Percentiles rank a stretch among this genome's conserved stretches.
phyloP scores from a whole-genome alignment of 306 rosid species.

The Astragalus glycyphyllos region DNA sequence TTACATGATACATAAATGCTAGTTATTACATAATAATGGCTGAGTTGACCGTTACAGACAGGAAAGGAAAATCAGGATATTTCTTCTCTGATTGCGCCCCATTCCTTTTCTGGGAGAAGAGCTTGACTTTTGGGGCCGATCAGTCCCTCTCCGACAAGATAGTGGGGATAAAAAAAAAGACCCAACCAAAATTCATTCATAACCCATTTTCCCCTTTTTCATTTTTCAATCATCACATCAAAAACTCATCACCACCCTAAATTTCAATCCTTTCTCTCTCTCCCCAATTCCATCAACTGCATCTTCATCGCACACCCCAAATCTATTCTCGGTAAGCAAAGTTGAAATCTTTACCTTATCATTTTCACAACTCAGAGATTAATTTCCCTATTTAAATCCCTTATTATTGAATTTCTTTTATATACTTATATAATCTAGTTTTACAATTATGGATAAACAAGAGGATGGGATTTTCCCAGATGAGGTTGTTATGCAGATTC shows the following conservation, averaged over 20 bases:
- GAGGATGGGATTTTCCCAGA: slow-evolving; percentile 70
- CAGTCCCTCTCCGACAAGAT: no score
- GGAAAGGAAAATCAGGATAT: no score
- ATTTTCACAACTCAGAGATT: slow-evolving; percentile 35
- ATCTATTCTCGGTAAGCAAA: slow-evolving; percentile 57
- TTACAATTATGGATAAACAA: slow-evolving; percentile 52
- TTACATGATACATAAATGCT: no score
- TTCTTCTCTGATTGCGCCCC: no score
- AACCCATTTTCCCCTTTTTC: no score
- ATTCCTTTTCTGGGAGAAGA: no score
- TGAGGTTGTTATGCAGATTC: slow-evolving; percentile 81
- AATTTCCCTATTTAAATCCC: background rate
- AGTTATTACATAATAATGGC: no score
- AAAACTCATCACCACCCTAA: background rate
- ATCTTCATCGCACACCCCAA: slow-evolving; percentile 43
- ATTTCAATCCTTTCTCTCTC: slow-evolving; percentile 7
- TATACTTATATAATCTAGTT: slow-evolving; percentile 6
- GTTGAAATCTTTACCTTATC: slow-evolving; percentile 27
- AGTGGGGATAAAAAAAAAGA: no score
- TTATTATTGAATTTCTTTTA: background rate
- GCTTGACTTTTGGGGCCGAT: no score
- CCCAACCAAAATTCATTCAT: no score
- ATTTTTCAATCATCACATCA: background rate
- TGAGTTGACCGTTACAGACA: no score
- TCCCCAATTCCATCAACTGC: slow-evolving; percentile 36